Evolutionary conservation across 2,329 filamentous ascomycete genomes (phyloP).

Genomic region (Onygena corvina): DNA sequence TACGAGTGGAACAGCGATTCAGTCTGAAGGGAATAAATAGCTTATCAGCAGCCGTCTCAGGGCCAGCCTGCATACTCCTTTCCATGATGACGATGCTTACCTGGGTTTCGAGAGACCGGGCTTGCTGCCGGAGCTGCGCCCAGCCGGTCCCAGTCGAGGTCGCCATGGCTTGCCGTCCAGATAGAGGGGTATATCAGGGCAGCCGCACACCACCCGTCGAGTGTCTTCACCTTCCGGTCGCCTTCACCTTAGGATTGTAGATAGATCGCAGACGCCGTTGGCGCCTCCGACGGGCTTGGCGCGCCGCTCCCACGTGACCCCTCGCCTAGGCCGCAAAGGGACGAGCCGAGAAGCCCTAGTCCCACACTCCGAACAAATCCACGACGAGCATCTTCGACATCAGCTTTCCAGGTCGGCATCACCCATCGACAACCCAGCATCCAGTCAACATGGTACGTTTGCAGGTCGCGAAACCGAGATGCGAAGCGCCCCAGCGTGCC

Average conservation of each 20-base stretch:
- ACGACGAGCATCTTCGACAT: slow-evolving; percentile 14
- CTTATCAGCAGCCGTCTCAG: not conserved
- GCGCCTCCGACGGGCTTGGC: not conserved
- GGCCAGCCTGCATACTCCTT: not conserved
- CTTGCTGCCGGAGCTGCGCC: slow-evolving; percentile 89
- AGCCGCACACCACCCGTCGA: no score
- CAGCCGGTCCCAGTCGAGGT: slow-evolving; percentile 56
- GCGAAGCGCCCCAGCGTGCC: slow-evolving; percentile 7
- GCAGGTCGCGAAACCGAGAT: slow-evolving; percentile 17
- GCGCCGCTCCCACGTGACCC: not conserved
- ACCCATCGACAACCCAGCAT: slow-evolving; percentile 34
- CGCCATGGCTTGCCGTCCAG: slow-evolving; percentile 36
- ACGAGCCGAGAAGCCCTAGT: slow-evolving; percentile 35
- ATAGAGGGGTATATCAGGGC: not conserved
- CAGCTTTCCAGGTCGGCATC: slow-evolving; percentile 7
- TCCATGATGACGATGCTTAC: slow-evolving; percentile 38
- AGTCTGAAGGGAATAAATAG: slow-evolving; percentile 49
- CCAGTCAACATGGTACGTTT: slow-evolving; percentile 35
- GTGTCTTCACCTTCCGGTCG: not conserved
- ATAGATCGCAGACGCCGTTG: no score
- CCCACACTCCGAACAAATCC: slow-evolving; percentile 33
- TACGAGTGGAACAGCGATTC: slow-evolving; percentile 61
- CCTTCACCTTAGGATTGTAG: not conserved
- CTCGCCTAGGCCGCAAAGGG: slow-evolving; percentile 13
- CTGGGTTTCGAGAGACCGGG: slow-evolving; percentile 77